These are phyloP conservation scores for Kuraishia cidri DNA, from an alignment of 805 yeast genomes.

Conservation along the genomic window DNA sequence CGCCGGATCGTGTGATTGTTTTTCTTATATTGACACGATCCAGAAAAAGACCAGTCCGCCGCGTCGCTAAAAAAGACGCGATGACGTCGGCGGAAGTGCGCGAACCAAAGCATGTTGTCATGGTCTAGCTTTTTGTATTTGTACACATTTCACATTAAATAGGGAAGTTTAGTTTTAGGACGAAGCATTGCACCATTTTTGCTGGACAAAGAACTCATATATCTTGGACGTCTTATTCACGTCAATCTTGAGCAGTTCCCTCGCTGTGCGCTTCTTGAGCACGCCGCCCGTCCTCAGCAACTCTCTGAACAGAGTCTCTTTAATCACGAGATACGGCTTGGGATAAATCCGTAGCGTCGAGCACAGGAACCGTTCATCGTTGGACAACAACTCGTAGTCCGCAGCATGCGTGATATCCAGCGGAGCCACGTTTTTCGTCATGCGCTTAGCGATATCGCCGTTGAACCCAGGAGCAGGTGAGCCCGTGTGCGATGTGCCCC, in stretches of 20 bases:
- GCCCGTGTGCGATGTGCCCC: conserved; percentile 6
- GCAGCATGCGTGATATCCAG: conserved; percentile 70
- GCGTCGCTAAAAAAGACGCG: too few species aligned
- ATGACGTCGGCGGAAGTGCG: too few species aligned
- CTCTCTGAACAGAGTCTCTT: conserved; percentile 83
- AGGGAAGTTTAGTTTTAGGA: too few species aligned
- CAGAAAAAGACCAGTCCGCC: too few species aligned
- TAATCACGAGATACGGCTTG: conserved; percentile 88
- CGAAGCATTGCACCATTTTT: conserved; percentile 64
- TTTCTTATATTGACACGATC: too few species aligned
- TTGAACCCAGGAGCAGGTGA: conserved; percentile 13
- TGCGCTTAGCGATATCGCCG: conserved; percentile 29
- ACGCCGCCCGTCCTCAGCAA: conserved; percentile 78
- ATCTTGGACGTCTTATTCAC: conserved; percentile 79
- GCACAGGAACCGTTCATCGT: conserved; percentile 86
- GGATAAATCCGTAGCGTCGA: conserved; percentile 79
- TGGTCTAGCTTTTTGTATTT: too few species aligned
- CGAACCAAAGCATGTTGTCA: too few species aligned
- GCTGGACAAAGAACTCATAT: conserved; percentile 87
- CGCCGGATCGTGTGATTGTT: too few species aligned
- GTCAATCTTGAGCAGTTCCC: conserved; percentile 78
- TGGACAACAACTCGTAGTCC: conserved; percentile 73
- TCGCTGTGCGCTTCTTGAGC: conserved; percentile 76
- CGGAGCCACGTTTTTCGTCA: conserved; percentile 30
- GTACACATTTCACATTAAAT: too few species aligned